Evolutionary conservation across 2,329 filamentous ascomycete species (phyloP).

Genomic region (Paraphoma sp.): DNA sequence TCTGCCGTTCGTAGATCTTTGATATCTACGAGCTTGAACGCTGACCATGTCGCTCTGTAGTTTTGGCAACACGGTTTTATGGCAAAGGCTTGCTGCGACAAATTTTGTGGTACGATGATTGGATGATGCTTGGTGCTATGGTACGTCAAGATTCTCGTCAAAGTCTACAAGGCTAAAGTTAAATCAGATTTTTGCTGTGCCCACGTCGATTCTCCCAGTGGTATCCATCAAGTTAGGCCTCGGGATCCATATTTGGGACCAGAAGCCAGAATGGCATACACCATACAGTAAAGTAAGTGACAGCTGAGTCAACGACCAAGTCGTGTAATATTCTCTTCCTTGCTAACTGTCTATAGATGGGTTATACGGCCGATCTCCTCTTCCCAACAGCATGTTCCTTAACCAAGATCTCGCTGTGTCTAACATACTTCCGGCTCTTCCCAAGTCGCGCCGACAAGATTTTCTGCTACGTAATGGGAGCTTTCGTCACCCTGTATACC

Average conservation of each 20-base stretch:
- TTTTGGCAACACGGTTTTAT: conserved; percentile 25
- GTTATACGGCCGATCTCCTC: conserved; percentile 27
- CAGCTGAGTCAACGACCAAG: not conserved
- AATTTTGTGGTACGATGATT: conserved; percentile 31
- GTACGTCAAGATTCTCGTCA: conserved; percentile 6
- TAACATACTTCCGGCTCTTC: conserved; percentile 40
- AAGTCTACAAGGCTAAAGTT: not conserved
- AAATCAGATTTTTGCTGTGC: conserved; percentile 20
- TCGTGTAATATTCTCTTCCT: not conserved
- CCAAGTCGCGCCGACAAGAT: conserved; percentile 27
- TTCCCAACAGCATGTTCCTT: conserved; percentile 30
- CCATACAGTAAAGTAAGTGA: conserved; percentile 28
- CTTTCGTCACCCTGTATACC: conserved; percentile 28
- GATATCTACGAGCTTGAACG: not conserved
- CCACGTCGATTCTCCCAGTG: conserved; percentile 26
- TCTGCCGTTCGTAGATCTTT: no score
- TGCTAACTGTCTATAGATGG: conserved; percentile 17
- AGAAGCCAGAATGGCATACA: conserved; percentile 28
- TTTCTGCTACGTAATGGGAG: conserved; percentile 24
- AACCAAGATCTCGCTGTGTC: conserved; percentile 37
- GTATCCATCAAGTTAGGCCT: conserved; percentile 26
- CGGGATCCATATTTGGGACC: conserved; percentile 36
- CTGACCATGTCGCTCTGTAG: conserved; percentile 3
- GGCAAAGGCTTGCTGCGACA: conserved; percentile 28
- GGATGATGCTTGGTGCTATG: conserved; percentile 32